Evolutionary conservation across 805 yeast species (phyloP).

Genomic region (Teunomyces barrocoloradensis): DNA sequence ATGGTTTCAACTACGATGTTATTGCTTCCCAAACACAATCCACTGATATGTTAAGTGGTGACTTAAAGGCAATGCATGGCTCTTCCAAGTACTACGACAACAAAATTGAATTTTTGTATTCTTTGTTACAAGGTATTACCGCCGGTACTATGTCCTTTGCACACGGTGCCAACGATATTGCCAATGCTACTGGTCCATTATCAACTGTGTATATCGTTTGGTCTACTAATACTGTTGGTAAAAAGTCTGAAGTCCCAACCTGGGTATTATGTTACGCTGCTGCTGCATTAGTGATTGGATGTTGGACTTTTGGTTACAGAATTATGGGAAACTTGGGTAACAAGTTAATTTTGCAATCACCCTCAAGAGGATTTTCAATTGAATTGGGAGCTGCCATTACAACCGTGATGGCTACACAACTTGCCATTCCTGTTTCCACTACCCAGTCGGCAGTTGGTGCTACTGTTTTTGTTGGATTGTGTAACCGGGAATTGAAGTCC

Average conservation of each 20-base stretch:
- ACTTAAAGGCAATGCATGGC: constrained; percentile 50
- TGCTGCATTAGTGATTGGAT: constrained; percentile 62
- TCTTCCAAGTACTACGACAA: constrained; percentile 66
- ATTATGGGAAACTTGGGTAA: constrained; percentile 72
- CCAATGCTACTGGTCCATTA: constrained; percentile 76
- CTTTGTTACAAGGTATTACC: constrained; percentile 67
- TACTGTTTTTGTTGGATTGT: constrained; percentile 70
- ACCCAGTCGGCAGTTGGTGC: constrained; percentile 81
- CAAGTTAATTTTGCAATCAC: constrained; percentile 71
- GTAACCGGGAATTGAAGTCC: constrained; percentile 60
- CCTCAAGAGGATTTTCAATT: constrained; percentile 73
- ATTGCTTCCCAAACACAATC: constrained; percentile 44
- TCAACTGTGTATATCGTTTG: constrained; percentile 63
- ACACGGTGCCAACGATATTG: constrained; percentile 78
- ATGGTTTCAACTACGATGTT: constrained; percentile 67
- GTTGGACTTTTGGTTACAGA: constrained; percentile 70
- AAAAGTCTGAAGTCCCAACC: constrained; percentile 59
- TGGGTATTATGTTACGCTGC: constrained; percentile 74
- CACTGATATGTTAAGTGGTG: constrained; percentile 43
- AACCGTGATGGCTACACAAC: constrained; percentile 70
- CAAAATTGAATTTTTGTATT: constrained; percentile 65
- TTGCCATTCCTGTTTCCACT: constrained; percentile 70
- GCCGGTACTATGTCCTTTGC: constrained; percentile 82
- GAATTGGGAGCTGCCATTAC: constrained; percentile 80
- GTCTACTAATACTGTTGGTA: constrained; percentile 45